These are phyloP conservation scores for Penicillium atrosanguineum DNA, from an alignment of 495 filamentous ascomycete genomes.

Conservation along the genomic window DNA sequence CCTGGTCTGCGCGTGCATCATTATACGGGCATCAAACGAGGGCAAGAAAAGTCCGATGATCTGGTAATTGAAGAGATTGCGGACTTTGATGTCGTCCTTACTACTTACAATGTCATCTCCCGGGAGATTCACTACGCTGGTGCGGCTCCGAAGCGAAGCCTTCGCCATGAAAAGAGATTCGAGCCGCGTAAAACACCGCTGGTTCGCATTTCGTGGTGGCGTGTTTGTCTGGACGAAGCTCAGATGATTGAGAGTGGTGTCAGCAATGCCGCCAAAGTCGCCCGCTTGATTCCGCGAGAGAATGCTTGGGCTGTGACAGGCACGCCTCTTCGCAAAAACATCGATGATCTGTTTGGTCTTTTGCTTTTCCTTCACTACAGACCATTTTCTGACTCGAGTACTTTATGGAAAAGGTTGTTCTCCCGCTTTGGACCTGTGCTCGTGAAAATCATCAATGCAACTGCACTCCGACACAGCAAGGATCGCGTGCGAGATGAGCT, in stretches of 20 bases:
- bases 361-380: conserved; percentile 77
- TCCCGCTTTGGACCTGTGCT: conserved; percentile 59
- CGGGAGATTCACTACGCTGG: conserved; percentile 73
- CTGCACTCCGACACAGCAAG: conserved; percentile 86
- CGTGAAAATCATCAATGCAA: conserved; percentile 57
- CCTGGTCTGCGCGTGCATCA: conserved; percentile 54
- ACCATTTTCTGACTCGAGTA: conserved; percentile 61
- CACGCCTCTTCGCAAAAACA: conserved; percentile 78
- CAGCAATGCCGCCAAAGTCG: conserved; percentile 77
- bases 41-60: conserved; percentile 34
- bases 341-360: conserved; percentile 66
- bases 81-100: conserved; percentile 76
- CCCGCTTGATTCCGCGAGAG: conserved; percentile 71
- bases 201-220: conserved; percentile 82
- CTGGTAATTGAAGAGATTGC: conserved; percentile 47
- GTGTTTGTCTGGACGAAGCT: conserved; percentile 89
- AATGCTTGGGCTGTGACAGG: conserved; percentile 95
- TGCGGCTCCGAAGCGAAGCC: conserved; percentile 59
- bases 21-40: conserved; percentile 49
- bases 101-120: conserved; percentile 77
- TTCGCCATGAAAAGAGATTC: conserved; percentile 66
- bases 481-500: conserved; percentile 68
- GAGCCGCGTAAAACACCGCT: conserved; percentile 70
- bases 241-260: conserved; percentile 92
- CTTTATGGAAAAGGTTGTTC: conserved; percentile 67